Percentiles rank a stretch among this genome's conserved stretches.
phyloP scores from a whole-genome alignment of 1,284 basidiomycete species.

The Tetrapyrgos nigripes region DNA sequence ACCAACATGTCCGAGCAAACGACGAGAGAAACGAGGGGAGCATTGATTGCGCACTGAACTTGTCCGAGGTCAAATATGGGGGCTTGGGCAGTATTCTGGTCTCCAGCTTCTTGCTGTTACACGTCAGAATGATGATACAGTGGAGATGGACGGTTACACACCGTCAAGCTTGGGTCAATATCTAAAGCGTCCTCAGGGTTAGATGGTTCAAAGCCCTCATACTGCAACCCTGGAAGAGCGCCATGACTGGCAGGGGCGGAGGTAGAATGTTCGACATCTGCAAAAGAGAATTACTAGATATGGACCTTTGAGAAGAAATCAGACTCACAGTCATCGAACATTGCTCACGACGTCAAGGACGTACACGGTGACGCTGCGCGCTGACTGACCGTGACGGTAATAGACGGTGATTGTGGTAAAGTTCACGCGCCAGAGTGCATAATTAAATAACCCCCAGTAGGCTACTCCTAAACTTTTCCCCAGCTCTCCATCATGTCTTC shows the following conservation, averaged over 20 bases:
- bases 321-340: slow-evolving; percentile 88
- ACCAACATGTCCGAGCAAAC: slow-evolving; percentile 88
- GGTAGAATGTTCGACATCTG: slow-evolving; percentile 88
- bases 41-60: slow-evolving; percentile 89
- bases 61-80: slow-evolving; percentile 86
- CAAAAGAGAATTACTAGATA: neutral
- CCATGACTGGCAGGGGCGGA: slow-evolving; percentile 49
- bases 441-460: neutral
- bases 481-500: slow-evolving; percentile 14
- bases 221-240: slow-evolving; percentile 62
- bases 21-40: slow-evolving; percentile 78
- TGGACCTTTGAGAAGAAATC: slow-evolving; percentile 6
- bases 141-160: slow-evolving; percentile 36
- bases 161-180: slow-evolving; percentile 43
- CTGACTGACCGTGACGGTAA: neutral
- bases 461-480: neutral
- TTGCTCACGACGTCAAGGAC: slow-evolving; percentile 32
- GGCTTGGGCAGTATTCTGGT: slow-evolving; percentile 40
- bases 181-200: slow-evolving; percentile 55
- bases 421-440: neutral
- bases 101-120: slow-evolving; percentile 44
- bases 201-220: slow-evolving; percentile 87
- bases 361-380: neutral
- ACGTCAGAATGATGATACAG: slow-evolving; percentile 16
- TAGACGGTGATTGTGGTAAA: neutral